phyloP scores from a whole-genome alignment of 1,284 basidiomycete genomes.

The Stygiomarasmius scandens region DNA sequence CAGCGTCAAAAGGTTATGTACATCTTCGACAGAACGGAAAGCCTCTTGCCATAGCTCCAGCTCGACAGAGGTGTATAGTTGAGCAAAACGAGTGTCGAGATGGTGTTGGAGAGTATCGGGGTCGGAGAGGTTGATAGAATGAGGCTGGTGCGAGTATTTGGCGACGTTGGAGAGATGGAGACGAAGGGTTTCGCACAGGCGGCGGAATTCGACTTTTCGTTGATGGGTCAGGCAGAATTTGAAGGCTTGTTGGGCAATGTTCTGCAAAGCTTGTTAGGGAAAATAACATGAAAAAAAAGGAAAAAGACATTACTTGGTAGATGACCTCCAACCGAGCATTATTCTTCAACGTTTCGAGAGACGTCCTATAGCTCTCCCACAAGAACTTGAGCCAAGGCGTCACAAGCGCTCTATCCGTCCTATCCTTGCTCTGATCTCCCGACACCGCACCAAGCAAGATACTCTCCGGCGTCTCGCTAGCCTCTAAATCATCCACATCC shows the following conservation, averaged over 20 bases:
- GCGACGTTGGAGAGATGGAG: slow-evolving; percentile 94
- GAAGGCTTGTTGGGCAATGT: slow-evolving; percentile 97
- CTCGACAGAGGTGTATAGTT: slow-evolving; percentile 97
- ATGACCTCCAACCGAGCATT: slow-evolving; percentile 93
- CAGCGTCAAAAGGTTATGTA: slow-evolving; percentile 94
- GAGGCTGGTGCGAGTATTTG: slow-evolving; percentile 94
- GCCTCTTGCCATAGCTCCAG: slow-evolving; percentile 99
- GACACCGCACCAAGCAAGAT: slow-evolving; percentile 88
- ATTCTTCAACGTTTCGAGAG: slow-evolving; percentile 95
- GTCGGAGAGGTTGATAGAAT: slow-evolving; percentile 98
- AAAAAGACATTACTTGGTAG: slow-evolving; percentile 72
- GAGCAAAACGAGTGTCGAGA: slow-evolving; percentile 97
- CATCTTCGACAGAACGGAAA: slow-evolving; percentile 97
- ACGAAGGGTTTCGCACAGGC: slow-evolving; percentile 95
- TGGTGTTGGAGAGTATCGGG: slow-evolving; percentile 96
- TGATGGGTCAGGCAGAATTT: slow-evolving; percentile 94
- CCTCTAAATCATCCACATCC: slow-evolving; percentile 89
- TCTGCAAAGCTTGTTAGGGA: slow-evolving; percentile 46
- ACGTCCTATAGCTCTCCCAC: slow-evolving; percentile 98
- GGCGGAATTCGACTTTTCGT: slow-evolving; percentile 97
- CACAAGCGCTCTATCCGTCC: slow-evolving; percentile 94
- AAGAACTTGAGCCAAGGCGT: slow-evolving; percentile 98
- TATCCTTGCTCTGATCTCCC: slow-evolving; percentile 91
- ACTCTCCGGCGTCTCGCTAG: slow-evolving; percentile 90
- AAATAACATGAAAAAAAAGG: not conserved